A percentile compares a stretch with the other conserved stretches of the same genome.
phyloP scores from a whole-genome alignment of 1,284 basidiomycete genomes.

The Rhodotorula sp. region DNA sequence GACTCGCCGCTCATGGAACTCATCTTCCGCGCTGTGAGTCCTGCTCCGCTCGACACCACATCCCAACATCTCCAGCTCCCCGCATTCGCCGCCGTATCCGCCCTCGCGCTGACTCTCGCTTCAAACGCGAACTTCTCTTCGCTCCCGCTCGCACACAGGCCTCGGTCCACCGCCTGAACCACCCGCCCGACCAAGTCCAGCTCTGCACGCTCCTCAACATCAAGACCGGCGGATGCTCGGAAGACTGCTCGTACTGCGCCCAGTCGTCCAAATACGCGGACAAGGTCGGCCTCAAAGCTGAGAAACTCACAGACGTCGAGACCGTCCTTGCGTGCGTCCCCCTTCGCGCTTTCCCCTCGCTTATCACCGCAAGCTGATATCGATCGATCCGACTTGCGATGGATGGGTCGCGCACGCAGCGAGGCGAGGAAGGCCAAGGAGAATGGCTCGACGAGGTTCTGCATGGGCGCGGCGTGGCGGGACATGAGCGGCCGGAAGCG shows the following conservation, averaged over 20 bases:
- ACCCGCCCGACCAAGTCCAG: slow-evolving; percentile 87
- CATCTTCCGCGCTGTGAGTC: slow-evolving; percentile 72
- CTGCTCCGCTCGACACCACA: background rate
- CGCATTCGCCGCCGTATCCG: background rate
- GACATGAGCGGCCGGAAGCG: slow-evolving; percentile 90
- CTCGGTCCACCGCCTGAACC: slow-evolving; percentile 74
- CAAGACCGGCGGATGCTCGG: slow-evolving; percentile 91
- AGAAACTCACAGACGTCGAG: slow-evolving; percentile 82
- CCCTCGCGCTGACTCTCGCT: background rate
- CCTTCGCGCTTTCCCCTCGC: background rate
- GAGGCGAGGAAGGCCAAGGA: slow-evolving; percentile 81
- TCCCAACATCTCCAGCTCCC: slow-evolving; percentile 7
- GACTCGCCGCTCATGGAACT: slow-evolving; percentile 78
- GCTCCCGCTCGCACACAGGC: slow-evolving; percentile 46
- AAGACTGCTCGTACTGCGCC: slow-evolving; percentile 98
- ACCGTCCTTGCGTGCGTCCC: slow-evolving; percentile 79
- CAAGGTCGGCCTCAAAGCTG: slow-evolving; percentile 82
- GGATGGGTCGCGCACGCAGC: slow-evolving; percentile 27
- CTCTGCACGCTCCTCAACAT: slow-evolving; percentile 97
- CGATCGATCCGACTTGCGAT: background rate
- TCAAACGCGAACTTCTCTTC: background rate
- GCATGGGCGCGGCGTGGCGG: slow-evolving; percentile 99
- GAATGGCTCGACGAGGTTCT: slow-evolving; percentile 95
- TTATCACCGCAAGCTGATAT: background rate
- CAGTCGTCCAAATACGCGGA: slow-evolving; percentile 79